phyloP scores from a whole-genome alignment of 495 filamentous ascomycete species.

The Xylaria sp. region DNA sequence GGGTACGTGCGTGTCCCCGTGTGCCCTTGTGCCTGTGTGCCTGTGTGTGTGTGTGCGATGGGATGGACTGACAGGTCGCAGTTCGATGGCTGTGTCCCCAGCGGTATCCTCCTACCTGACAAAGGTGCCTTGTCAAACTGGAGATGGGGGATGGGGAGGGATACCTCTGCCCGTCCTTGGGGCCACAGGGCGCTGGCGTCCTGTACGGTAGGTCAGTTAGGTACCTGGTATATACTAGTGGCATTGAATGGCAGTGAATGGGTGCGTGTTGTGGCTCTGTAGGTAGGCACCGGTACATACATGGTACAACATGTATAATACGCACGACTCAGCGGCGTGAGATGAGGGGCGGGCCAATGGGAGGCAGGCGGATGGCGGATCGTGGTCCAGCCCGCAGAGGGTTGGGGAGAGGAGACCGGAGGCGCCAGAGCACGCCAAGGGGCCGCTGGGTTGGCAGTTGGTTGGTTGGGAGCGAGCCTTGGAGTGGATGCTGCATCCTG shows the following conservation, averaged over 20 bases:
- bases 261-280: neutral
- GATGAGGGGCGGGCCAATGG: conserved; percentile 10
- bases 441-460: neutral
- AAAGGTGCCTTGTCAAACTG: conserved; percentile 7
- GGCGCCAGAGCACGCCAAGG: conserved; percentile 3
- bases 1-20: too few relatives aligned
- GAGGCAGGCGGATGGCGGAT: conserved; percentile 3
- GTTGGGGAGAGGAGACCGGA: neutral
- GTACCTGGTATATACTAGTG: too few relatives aligned
- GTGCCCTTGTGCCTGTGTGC: neutral
- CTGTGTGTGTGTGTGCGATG: conserved; percentile 3
- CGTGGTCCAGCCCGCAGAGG: neutral
- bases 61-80: neutral
- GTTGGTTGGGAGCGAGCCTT: neutral
- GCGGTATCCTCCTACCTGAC: neutral
- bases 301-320: too few relatives aligned
- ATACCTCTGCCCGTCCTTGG: neutral
- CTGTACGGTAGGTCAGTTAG: neutral
- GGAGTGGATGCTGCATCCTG: neutral
- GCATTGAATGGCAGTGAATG: neutral
- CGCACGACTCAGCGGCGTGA: conserved; percentile 1
- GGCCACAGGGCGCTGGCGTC: neutral
- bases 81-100: neutral
- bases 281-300: too few relatives aligned
- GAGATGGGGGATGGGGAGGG: neutral